Evolutionary conservation across 805 yeast species (phyloP).

Genomic region (Kodamaea hsintzibuensis): DNA sequence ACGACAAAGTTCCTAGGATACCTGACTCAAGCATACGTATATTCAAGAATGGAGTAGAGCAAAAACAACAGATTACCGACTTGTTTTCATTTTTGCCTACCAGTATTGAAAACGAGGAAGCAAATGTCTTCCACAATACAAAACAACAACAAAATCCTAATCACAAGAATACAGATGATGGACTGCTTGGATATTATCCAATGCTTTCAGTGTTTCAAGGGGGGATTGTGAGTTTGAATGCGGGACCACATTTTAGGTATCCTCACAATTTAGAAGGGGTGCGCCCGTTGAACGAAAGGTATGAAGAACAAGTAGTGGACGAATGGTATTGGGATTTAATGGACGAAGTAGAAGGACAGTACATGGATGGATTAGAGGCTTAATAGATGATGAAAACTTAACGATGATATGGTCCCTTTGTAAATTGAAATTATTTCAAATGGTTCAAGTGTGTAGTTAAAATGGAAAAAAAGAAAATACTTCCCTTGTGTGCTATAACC

Average conservation of each 20-base stretch:
- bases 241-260: conserved; percentile 62
- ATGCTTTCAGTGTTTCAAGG: conserved; percentile 79
- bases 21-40: conserved; percentile 63
- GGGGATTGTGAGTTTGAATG: conserved; percentile 71
- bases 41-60: conserved; percentile 71
- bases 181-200: conserved; percentile 87
- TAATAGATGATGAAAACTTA: too few relatives aligned
- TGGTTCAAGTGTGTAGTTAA: too few relatives aligned
- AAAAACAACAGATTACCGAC: conserved; percentile 67
- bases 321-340: conserved; percentile 81
- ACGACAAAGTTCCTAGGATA: conserved; percentile 39
- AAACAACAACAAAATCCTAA: conserved; percentile 40
- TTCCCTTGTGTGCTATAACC: too few relatives aligned
- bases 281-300: conserved; percentile 58
- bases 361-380: conserved; percentile 41
- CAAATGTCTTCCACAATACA: conserved; percentile 24
- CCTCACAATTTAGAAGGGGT: conserved; percentile 27
- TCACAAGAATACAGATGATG: conserved; percentile 65
- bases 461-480: too few relatives aligned
- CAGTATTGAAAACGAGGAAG: conserved; percentile 52
- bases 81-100: conserved; percentile 82
- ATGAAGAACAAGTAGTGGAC: conserved; percentile 70
- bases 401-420: too few relatives aligned
- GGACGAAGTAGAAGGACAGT: conserved; percentile 76
- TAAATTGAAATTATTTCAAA: too few relatives aligned